These are phyloP conservation scores for Aspergillus incahuasiensis DNA, from an alignment of 495 filamentous ascomycete genomes.

Conservation along the genomic window DNA sequence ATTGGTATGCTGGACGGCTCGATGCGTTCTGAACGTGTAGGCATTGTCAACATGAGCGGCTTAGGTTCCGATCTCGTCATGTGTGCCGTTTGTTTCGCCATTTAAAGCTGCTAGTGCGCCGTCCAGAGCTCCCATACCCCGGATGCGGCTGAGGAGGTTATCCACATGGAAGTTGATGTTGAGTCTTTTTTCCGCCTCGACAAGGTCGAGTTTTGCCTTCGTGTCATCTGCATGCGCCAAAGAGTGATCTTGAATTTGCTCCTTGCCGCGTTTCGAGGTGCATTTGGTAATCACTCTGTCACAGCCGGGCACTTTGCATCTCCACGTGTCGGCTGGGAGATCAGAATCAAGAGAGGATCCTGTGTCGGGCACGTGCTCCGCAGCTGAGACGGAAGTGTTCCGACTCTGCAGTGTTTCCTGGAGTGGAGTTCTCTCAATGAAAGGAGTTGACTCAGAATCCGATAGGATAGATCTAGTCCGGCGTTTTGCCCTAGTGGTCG, in stretches of 20 bases:
- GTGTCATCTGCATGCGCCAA: slow-evolving; percentile 59
- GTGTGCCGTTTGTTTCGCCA: slow-evolving; percentile 7
- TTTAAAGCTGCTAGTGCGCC: slow-evolving; percentile 3
- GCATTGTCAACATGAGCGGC: too few species aligned
- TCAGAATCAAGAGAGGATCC: slow-evolving; percentile 28
- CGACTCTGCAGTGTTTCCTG: slow-evolving; percentile 30
- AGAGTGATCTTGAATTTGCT: slow-evolving; percentile 60
- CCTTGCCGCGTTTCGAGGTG: slow-evolving; percentile 51
- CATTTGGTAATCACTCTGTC: slow-evolving; percentile 56
- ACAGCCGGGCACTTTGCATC: slow-evolving; percentile 66
- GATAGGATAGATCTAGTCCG: slow-evolving; percentile 33
- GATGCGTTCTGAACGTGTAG: neutral
- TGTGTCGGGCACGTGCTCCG: slow-evolving; percentile 33
- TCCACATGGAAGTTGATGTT: slow-evolving; percentile 36
- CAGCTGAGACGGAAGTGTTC: slow-evolving; percentile 20
- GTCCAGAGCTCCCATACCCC: slow-evolving; percentile 23
- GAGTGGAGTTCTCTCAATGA: slow-evolving; percentile 33
- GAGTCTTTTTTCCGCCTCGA: slow-evolving; percentile 45
- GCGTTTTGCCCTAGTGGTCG: slow-evolving; percentile 32
- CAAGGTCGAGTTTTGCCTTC: slow-evolving; percentile 54
- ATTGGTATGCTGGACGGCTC: neutral
- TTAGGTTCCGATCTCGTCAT: slow-evolving; percentile 11
- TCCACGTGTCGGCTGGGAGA: slow-evolving; percentile 62
- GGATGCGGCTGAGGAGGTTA: slow-evolving; percentile 34
- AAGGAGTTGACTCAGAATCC: slow-evolving; percentile 26